Percentiles rank a stretch among this genome's conserved stretches.
These are phyloP conservation scores for Teunomyces atbi DNA, from an alignment of 805 yeast species.

Conservation along the genomic window DNA sequence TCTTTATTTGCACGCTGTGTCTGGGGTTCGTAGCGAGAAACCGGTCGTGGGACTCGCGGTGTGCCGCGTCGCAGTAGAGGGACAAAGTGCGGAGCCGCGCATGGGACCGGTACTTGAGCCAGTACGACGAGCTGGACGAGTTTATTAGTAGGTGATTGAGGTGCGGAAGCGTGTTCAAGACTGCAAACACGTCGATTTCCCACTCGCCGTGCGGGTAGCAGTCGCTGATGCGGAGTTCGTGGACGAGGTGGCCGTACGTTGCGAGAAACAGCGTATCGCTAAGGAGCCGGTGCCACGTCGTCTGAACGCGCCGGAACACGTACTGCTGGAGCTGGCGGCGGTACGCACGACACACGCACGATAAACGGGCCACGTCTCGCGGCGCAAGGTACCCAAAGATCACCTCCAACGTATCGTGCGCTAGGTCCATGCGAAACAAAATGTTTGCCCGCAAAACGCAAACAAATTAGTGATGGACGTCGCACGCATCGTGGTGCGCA, in stretches of 20 bases:
- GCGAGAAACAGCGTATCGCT: constrained; percentile 5
- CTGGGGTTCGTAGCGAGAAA: constrained; percentile 3
- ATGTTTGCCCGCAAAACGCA: background rate
- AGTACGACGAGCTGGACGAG: constrained; percentile 36
- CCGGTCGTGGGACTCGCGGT: constrained; percentile 15
- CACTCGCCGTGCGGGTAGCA: constrained; percentile 36
- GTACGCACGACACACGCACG: constrained; percentile 13
- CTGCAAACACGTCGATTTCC: constrained; percentile 28
- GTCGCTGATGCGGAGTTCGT: constrained; percentile 27
- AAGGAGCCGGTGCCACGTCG: constrained; percentile 26
- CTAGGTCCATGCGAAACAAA: background rate
- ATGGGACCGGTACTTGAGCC: constrained; percentile 38
- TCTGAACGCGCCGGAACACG: constrained; percentile 21
- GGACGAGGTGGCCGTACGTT: constrained; percentile 13
- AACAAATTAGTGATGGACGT: background rate
- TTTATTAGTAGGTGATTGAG: constrained; percentile 27
- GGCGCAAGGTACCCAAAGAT: constrained; percentile 7
- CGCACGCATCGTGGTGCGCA: background rate
- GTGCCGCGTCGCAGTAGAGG: constrained; percentile 24
- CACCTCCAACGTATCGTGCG: background rate
- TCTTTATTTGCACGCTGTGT: background rate
- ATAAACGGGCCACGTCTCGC: constrained; percentile 14
- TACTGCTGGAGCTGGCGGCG: constrained; percentile 17
- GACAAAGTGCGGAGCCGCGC: constrained; percentile 18
- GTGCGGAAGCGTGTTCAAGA: constrained; percentile 20